Conservation (phyloP, 2,329 filamentous ascomycete genomes). For the Aspergillus candidus region DNA sequence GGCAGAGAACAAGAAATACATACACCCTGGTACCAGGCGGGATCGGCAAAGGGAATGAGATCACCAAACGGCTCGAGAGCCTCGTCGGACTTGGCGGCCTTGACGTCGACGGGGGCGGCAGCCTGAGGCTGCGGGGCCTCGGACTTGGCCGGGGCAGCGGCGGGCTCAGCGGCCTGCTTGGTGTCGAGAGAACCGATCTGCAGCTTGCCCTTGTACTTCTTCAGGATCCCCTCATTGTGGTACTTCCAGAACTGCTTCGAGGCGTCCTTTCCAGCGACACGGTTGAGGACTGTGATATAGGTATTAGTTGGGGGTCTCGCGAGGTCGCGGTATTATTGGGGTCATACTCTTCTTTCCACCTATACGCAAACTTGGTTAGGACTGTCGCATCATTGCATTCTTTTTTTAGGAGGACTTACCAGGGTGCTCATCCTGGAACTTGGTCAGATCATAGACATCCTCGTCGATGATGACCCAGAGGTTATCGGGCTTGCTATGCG, state of each 20-base stretch:
- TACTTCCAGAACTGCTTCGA: conserved; percentile 65
- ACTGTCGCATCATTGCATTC: conserved; percentile 6
- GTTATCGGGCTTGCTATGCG: conserved; percentile 81
- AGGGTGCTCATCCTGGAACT: conserved; percentile 78
- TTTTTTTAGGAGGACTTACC: conserved; percentile 27
- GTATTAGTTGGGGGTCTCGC: conserved; percentile 16
- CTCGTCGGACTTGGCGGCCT: conserved; percentile 54
- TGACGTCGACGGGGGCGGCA: conserved; percentile 39
- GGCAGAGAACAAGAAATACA: too few species aligned
- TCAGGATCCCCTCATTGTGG: conserved; percentile 55
- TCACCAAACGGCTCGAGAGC: conserved; percentile 78
- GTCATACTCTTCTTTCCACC: conserved; percentile 66
- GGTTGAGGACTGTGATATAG: conserved; percentile 51
- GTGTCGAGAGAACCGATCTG: conserved; percentile 71
- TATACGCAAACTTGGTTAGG: conserved; percentile 15
- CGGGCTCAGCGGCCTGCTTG: conserved; percentile 61
- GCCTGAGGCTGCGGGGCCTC: conserved; percentile 54
- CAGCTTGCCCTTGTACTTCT: conserved; percentile 57
- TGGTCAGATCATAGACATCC: conserved; percentile 92
- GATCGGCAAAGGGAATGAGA: conserved; percentile 85
- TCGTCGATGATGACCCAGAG: conserved; percentile 89
- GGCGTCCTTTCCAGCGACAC: conserved; percentile 61
- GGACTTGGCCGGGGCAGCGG: conserved; percentile 44
- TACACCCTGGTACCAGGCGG: conserved; percentile 90
- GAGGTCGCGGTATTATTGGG: neutral